Percentiles rank a stretch among this genome's conserved stretches.
These are phyloP conservation scores for Triticum timopheevii DNA, from an alignment of 176 grass and related monocot species.

Conservation along the genomic window DNA sequence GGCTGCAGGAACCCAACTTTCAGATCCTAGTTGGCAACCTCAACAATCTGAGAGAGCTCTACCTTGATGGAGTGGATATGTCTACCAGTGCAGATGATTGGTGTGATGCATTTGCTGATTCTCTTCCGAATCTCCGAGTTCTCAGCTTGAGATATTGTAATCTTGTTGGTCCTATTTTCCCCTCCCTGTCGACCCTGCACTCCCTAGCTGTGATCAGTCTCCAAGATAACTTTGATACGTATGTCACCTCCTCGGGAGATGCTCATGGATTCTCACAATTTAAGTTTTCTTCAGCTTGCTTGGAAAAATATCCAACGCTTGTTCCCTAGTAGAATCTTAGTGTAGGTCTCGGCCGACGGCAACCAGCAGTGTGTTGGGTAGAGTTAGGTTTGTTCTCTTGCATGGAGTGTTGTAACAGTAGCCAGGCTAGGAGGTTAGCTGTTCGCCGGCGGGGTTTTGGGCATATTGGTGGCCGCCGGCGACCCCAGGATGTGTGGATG, in stretches of 20 bases:
- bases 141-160: slow-evolving; percentile 27
- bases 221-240: background rate
- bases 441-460: no score
- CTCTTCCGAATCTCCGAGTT: slow-evolving; percentile 4
- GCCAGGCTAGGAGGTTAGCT: no score
- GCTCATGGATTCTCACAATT: background rate
- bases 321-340: slow-evolving; percentile 9
- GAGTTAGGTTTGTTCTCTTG: no score
- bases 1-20: background rate
- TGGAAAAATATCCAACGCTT: background rate
- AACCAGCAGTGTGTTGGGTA: no score
- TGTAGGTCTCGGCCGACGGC: no score
- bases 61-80: background rate
- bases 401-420: no score
- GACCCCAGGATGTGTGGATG: no score
- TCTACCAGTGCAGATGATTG: background rate
- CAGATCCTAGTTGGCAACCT: background rate
- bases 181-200: background rate
- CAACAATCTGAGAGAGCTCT: background rate
- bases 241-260: background rate
- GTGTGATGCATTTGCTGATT: background rate
- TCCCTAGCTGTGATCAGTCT: background rate
- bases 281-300: slow-evolving; percentile 2
- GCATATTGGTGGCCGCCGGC: no score
- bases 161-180: slow-evolving; percentile 16